Base-by-base conservation (phyloP, 2,329 filamentous ascomycete species). In the Sporothrix pallida region DNA sequence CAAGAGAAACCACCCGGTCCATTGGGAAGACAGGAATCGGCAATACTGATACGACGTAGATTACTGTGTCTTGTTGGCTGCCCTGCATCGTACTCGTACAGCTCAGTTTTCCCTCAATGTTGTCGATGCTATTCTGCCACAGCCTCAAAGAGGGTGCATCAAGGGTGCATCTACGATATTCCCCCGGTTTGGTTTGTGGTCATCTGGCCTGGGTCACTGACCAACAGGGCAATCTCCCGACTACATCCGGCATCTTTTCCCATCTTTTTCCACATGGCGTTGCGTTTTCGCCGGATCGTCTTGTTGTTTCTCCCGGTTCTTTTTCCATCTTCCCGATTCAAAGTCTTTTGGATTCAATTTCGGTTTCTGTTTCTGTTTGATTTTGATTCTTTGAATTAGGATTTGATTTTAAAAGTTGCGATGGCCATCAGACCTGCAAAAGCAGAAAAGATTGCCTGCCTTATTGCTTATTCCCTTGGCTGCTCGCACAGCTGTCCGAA, bases 401-500 rank as follows among this genome's bases (percentile, higher is more conserved):
- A 12, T 23, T 23, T 23, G 54, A 26, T 26, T 31, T 26, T 12
- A 46, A 56, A 26, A 23, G 9, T 37, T 26, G 5, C 56, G 37
- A 37, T 37, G 56, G 31, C 56, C 15, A 60, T 60, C 26, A 15
- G 17, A 26, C 37, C 56, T 37, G 17, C 8, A 42, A 63, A 46
- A 8, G 31, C 15, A 46, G 31, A 37, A 42, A 63, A 63, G 44
- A 67, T 67, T 48, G 62, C 44, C 46, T 68, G 65, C 65, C 65
- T 52, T 52, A 20, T 20, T 50, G 50, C 23, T 52, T 13, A 4
- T 37, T 68, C 23, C 23, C 3, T 42, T 67, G 26, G 15, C 26
- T 12, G 9, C 26, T 72, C 70, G 70, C 70, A 72, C 60, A 67
- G 70, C 70, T 67, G 50, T 67, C 70, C 70, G 31, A 46, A 67